Evolutionary conservation across 1,284 basidiomycete species (phyloP), one percentile per base, ranked within the genome.

Genomic region (Butyriboletus appendiculatus): DNA sequence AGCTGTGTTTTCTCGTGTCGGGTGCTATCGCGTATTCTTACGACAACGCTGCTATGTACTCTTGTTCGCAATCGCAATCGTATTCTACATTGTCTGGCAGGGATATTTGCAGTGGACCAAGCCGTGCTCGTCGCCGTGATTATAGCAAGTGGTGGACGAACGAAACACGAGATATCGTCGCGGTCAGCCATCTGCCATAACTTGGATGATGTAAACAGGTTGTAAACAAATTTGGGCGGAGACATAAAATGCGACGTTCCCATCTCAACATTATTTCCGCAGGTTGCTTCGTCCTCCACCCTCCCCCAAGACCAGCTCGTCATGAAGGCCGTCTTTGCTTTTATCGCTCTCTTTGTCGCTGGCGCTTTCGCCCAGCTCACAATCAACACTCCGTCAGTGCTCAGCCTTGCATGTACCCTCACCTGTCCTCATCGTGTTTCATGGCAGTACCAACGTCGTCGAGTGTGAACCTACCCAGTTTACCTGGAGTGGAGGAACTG

Each of bases 331-430:
- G 16, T 65, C 45, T 50, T 79, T 57, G 59, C 74, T 56, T 60
- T 74, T 38, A 58, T 78, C 56, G 71, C 71, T 40, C 61, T 81
- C 56, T 64, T 77, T 57, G 72, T 72, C 47, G 62, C 70, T 45
- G 67, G 65, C 33, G 79, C 70, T 50, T 55, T 75, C 18, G 82
- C 78, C 20, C 62, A 64, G 43, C 3, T 81, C 55, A 74, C 66
- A 1, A 75, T 88, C 64, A 81, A 85, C 62, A 88, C 84, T 18
- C 85, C 84, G 84, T 87, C 59, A 62, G 83, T 77, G 16, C n/a
- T 6, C 9, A 10, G 38, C 30, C 15, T 10, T 42, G 6, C 10
- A 9, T 11, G 0, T 9, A 1, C 43, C 30, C n/a, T 9, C 11
- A 7, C 30, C 8, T 11, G 32, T 50, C 45, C 56, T 59, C 22